A percentile compares a stretch with the other conserved stretches of the same genome.
Conservation (phyloP, 139 green algal species). For the Pseudopediastrum boryanum region DNA sequence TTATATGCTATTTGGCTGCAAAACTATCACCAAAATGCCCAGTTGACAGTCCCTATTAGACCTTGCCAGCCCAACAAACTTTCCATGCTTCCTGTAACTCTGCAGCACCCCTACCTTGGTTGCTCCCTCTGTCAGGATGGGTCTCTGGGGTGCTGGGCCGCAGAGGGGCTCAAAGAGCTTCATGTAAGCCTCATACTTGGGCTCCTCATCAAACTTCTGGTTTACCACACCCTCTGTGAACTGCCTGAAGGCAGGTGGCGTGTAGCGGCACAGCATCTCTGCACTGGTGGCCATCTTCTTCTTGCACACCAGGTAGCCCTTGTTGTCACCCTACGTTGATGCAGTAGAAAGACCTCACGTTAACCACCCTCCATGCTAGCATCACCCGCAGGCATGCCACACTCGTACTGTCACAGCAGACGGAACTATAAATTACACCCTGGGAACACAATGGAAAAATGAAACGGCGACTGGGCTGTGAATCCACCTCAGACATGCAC, state of each 20-base stretch:
- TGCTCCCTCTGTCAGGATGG: slow-evolving; percentile 81
- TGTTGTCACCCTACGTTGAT: slow-evolving; percentile 95
- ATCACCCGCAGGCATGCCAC: not conserved
- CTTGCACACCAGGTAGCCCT: slow-evolving; percentile 99
- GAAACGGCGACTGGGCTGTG: too few relatives aligned
- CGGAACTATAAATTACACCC: too few relatives aligned
- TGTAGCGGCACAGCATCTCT: slow-evolving; percentile 97
- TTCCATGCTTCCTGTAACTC: too few relatives aligned
- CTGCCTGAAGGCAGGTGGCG: slow-evolving; percentile 90
- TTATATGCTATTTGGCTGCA: too few relatives aligned
- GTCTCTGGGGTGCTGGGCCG: slow-evolving; percentile 71
- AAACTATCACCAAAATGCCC: too few relatives aligned
- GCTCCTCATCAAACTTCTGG: slow-evolving; percentile 98
- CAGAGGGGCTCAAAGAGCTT: slow-evolving; percentile 95
- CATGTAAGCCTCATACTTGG: slow-evolving; percentile 71
- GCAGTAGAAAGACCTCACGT: not conserved
- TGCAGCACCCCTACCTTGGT: slow-evolving; percentile 57
- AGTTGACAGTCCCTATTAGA: too few relatives aligned
- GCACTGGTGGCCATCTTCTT: slow-evolving; percentile 99
- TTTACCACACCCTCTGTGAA: slow-evolving; percentile 87
- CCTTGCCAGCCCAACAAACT: too few relatives aligned
- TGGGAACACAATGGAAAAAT: too few relatives aligned
- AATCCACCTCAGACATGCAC: too few relatives aligned
- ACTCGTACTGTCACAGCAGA: too few relatives aligned
- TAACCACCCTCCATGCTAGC: not conserved